A percentile compares a stretch with the other conserved stretches of the same genome.
phyloP scores from a whole-genome alignment of 768 basidiomycete species.

The Kwoniella mangroviensis region DNA sequence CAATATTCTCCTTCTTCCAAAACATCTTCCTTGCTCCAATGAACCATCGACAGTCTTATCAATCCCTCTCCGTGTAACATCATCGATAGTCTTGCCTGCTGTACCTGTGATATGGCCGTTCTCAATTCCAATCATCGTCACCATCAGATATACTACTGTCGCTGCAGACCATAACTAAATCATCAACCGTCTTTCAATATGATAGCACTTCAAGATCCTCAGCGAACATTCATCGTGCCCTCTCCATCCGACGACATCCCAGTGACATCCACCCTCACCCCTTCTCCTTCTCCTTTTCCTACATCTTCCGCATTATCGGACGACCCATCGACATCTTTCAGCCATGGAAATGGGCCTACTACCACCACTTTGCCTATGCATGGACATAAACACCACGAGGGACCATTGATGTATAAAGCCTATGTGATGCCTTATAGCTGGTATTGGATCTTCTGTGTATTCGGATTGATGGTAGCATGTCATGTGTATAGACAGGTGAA shows the following conservation, averaged over 20 bases:
- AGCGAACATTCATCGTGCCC: conserved; percentile 9
- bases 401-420: conserved; percentile 8
- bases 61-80: too few relatives aligned
- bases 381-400: conserved; percentile 3
- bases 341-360: neutral
- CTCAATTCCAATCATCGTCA: neutral
- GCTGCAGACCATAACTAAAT: neutral
- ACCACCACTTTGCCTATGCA: neutral
- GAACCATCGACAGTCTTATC: too few relatives aligned
- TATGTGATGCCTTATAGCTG: conserved; percentile 18
- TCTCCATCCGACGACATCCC: neutral
- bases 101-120: too few relatives aligned
- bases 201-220: conserved; percentile 7
- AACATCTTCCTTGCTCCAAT: too few relatives aligned
- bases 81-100: too few relatives aligned
- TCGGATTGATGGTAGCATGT: conserved; percentile 3
- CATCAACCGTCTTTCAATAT: neutral
- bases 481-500: conserved; percentile 18
- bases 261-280: neutral
- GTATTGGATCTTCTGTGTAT: conserved; percentile 14
- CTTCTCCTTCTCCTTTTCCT: neutral
- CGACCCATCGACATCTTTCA: neutral
- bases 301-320: neutral
- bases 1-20: too few relatives aligned
- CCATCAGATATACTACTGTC: neutral